These are phyloP conservation scores for Globisporangium cystogenes DNA, from an alignment of 352 stramenopile species.

Conservation along the genomic window DNA sequence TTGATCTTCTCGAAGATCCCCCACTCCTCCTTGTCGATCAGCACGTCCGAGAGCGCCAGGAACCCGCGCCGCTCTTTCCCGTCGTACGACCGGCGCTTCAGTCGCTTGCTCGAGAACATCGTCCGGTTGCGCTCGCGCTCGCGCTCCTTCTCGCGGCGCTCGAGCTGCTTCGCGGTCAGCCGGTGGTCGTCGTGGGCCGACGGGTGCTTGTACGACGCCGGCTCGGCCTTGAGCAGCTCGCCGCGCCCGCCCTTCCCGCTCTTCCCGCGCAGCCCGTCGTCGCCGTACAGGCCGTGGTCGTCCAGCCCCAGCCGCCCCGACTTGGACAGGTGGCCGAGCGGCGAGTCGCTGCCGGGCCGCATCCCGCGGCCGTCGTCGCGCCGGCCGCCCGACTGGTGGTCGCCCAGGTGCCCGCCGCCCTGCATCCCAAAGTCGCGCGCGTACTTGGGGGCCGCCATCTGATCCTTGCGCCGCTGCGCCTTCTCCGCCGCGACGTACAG, in stretches of 20 bases:
- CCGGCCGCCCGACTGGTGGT: constrained; percentile 14
- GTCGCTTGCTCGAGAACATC: constrained; percentile 66
- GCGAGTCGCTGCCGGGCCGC: constrained; percentile 29
- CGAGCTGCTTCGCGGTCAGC: constrained; percentile 45
- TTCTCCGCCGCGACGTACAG: constrained; percentile 94
- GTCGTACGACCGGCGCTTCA: constrained; percentile 63
- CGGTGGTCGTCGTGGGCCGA: constrained; percentile 47
- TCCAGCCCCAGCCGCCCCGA: constrained; percentile 27
- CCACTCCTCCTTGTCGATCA: constrained; percentile 86
- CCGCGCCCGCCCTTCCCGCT: constrained; percentile 27
- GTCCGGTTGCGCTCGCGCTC: constrained; percentile 73
- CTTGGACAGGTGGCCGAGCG: constrained; percentile 50
- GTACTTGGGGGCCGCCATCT: constrained; percentile 50
- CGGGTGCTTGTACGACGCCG: constrained; percentile 32
- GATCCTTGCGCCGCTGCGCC: constrained; percentile 86
- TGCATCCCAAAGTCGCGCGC: not conserved
- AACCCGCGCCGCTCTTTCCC: constrained; percentile 70
- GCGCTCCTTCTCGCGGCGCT: constrained; percentile 72
- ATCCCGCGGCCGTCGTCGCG: constrained; percentile 35
- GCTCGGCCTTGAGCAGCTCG: constrained; percentile 22
- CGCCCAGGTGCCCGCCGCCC: not conserved
- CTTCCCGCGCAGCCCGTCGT: constrained; percentile 27
- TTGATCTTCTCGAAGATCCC: constrained; percentile 95
- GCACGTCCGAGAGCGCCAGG: constrained; percentile 64
- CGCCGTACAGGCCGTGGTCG: constrained; percentile 34